Evolutionary conservation across 2,329 filamentous ascomycete genomes (phyloP).

Genomic region (Nothophaeocryptopus gaeumannii): DNA sequence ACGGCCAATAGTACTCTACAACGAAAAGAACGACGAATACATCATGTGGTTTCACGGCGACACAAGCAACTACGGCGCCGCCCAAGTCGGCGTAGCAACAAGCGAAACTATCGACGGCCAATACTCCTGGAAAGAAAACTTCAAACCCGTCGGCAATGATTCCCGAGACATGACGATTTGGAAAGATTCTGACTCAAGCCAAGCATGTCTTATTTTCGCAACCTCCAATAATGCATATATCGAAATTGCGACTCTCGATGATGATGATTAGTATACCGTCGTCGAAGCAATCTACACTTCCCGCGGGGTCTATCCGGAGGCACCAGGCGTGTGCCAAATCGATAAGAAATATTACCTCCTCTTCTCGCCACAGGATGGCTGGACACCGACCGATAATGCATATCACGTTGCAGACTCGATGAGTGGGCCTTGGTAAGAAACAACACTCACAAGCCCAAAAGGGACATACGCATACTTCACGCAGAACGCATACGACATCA

Average conservation of each 20-base stretch:
- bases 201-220: constrained; percentile 58
- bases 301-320: constrained; percentile 42
- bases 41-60: constrained; percentile 72
- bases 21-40: constrained; percentile 61
- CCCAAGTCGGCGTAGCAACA: constrained; percentile 63
- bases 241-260: constrained; percentile 25
- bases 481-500: constrained; percentile 60
- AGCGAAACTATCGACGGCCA: constrained; percentile 58
- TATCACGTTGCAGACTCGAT: constrained; percentile 60
- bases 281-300: constrained; percentile 25
- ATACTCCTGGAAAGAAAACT: constrained; percentile 53
- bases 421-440: constrained; percentile 59
- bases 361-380: constrained; percentile 48
- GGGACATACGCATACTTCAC: constrained; percentile 59
- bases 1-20: constrained; percentile 67
- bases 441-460: constrained; percentile 57
- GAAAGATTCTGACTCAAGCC: constrained; percentile 58
- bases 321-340: constrained; percentile 62
- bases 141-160: constrained; percentile 49
- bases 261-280: constrained; percentile 26
- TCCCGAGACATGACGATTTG: constrained; percentile 61
- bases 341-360: constrained; percentile 64
- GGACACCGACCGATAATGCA: constrained; percentile 60
- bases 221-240: constrained; percentile 35
- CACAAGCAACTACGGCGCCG: constrained; percentile 58